Evolutionary conservation across 805 yeast species (phyloP), one percentile per base, ranked within the genome.

Genomic region (Suhomyces pyralidae): DNA sequence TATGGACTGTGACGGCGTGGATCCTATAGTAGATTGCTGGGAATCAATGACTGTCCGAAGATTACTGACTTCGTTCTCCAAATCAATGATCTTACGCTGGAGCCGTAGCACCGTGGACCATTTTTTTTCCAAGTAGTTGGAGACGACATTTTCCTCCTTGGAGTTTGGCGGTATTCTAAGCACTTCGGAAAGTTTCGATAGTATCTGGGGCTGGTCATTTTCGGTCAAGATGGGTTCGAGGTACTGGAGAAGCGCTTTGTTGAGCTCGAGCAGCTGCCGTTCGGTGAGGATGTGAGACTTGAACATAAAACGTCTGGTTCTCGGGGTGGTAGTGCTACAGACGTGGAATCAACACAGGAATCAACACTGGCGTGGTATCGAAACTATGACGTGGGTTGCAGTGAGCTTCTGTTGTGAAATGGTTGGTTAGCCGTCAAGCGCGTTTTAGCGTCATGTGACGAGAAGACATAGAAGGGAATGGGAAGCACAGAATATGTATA

Each of bases 21-120:
- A 7, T 10, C 45, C 17, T 26, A 45, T 28, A 17, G 43, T 26
- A n/a, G 48, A 26, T 10, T 32, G 42, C 45, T 52, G 51, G 15
- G 49, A 51, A 63, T 54, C 79, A 17, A 79, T 61, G 14, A 74
- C 71, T n/a, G 79, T 77, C 42, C 80, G 71, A 55, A 85, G 70
- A 40, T 79, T 76, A 15, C 68, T 68, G 4, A 81, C 65, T 46
- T 84, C 85, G 17, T 77, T 69, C 61, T 92, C 96, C 44, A 90
- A 68, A 49, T 85, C 93, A 52, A 86, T 71, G 43, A 86, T 84
- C 60, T 82, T 80, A 56, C 84, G 81, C 68, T 93, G 97, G 28
- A 93, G 74, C 45, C 96, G 74, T 30, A 90, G 77, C 3, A 92
- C 93, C 0, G 96, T 85, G 0, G 86, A 78, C 97, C 97, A 92